These are phyloP conservation scores for Fusarium sulawesiense DNA, from an alignment of 2,329 filamentous ascomycete species.

Conservation along the genomic window DNA sequence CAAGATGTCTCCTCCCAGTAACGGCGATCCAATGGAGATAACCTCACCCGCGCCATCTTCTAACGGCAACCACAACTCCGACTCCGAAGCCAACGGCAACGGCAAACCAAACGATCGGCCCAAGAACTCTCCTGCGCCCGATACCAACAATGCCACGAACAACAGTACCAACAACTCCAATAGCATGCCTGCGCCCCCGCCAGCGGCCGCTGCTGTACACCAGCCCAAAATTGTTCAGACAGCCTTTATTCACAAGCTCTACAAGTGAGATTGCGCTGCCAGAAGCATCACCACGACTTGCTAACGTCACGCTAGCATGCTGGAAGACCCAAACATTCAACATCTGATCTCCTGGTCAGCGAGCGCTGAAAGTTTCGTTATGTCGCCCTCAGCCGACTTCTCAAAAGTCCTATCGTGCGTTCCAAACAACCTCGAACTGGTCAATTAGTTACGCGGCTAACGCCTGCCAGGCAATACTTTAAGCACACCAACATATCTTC, in stretches of 20 bases:
- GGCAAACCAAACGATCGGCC: slow-evolving; percentile 51
- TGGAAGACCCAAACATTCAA: slow-evolving; percentile 92
- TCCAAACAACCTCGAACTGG: background rate
- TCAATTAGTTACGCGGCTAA: slow-evolving; percentile 12
- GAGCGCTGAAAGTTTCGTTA: slow-evolving; percentile 96
- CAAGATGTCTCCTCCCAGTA: slow-evolving; percentile 68
- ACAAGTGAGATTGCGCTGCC: slow-evolving; percentile 75
- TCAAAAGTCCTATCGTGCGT: slow-evolving; percentile 97
- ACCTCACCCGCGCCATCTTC: slow-evolving; percentile 63
- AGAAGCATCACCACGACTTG: background rate
- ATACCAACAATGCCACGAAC: slow-evolving; percentile 50
- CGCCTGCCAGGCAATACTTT: slow-evolving; percentile 85
- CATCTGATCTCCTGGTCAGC: slow-evolving; percentile 97
- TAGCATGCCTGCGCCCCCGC: slow-evolving; percentile 63
- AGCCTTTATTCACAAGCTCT: slow-evolving; percentile 98
- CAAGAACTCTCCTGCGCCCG: slow-evolving; percentile 54
- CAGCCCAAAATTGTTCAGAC: slow-evolving; percentile 98
- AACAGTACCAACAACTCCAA: slow-evolving; percentile 37
- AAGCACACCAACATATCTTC: slow-evolving; percentile 99
- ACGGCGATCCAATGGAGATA: slow-evolving; percentile 71
- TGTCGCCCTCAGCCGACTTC: slow-evolving; percentile 97
- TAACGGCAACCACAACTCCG: slow-evolving; percentile 58
- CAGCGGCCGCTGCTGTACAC: slow-evolving; percentile 78
- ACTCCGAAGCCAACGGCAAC: slow-evolving; percentile 56
- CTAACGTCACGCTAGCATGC: slow-evolving; percentile 75